Evolutionary conservation across 2,329 filamentous ascomycete species (phyloP), one percentile per base, ranked within the genome.

Genomic region (Pseudocercospora eumusae): DNA sequence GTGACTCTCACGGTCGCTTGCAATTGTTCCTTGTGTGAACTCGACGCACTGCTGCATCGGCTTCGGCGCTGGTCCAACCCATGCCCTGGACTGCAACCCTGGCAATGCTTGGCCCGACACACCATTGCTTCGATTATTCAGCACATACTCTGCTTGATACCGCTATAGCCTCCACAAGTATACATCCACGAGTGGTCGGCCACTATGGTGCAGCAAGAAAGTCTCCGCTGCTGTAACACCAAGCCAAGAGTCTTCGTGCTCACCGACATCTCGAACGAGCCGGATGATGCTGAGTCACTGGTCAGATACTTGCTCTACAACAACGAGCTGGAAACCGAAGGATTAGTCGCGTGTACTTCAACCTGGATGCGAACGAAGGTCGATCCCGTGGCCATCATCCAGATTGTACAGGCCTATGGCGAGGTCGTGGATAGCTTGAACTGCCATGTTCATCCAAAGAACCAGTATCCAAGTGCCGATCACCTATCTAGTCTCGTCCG

Each of bases 341-440:
- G 64, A 9, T 52, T 66, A 3, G 62, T 66, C 4, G 61, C 61
- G 0, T 54, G 52, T 11, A 63, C 61, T 2, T 63, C 61, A 5
- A 60, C 54, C 23, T 63, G 61, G 57, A 25, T 63, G 21, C 60
- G 60, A 15, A 45, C 45, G 4, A 53, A 47, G 3, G 61, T 63
- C 3, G 66, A 69, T 36, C 68, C 68, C 3, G 66, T 67, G n/a
- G 62, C 65, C 18, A 71, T 75, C 25, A 52, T 68, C n/a, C 62
- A 67, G 13, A 69, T 74, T 27, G 69, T 73, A 11, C 55, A 63
- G 25, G 72, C 64, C 3, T 75, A 74, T 59, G 66, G 62, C 10
- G 60, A 74, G 3, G 70, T 73, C 0, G 56, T 67, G 27, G 75
- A 78, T 21, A 84, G 80, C 60, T 74, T 85, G n/a, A 71, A 74